Conservation (phyloP, 331 rosid genomes). For the Prunus yedoensis region DNA sequence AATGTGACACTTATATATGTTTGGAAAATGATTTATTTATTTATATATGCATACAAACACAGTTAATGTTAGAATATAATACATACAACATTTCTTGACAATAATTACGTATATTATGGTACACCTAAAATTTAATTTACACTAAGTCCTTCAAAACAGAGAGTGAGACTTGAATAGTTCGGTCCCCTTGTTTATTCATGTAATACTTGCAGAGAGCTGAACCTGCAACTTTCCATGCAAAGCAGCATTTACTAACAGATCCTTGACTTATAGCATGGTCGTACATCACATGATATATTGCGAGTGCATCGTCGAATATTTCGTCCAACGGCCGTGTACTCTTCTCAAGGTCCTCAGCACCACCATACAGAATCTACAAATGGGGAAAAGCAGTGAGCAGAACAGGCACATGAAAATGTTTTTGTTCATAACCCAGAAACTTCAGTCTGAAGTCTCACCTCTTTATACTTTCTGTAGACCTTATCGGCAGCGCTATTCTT, state of each 20-base stretch:
- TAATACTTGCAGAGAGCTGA: constrained; percentile 43
- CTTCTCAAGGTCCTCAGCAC: constrained; percentile 41
- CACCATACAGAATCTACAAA: constrained; percentile 53
- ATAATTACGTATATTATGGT: too few relatives aligned
- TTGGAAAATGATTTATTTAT: neutral
- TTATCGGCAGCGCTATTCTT: constrained; percentile 38
- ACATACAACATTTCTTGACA: neutral
- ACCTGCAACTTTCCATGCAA: constrained; percentile 81
- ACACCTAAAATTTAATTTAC: too few relatives aligned
- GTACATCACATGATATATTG: constrained; percentile 46
- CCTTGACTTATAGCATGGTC: constrained; percentile 29
- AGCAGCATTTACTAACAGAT: constrained; percentile 13
- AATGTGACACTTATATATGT: too few relatives aligned
- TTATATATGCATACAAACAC: neutral
- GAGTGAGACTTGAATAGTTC: constrained; percentile 18
- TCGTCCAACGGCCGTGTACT: constrained; percentile 38
- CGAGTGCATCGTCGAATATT: constrained; percentile 57
- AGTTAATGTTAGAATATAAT: neutral
- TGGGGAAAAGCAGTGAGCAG: constrained; percentile 9
- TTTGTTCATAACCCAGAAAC: neutral
- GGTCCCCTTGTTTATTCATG: constrained; percentile 27
- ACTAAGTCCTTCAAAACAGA: constrained; percentile 54
- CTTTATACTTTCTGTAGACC: constrained; percentile 43
- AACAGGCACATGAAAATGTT: neutral
- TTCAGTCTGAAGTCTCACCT: constrained; percentile 30